Percentiles rank a stretch among this genome's conserved stretches.
Evolutionary conservation across 257 asterid genomes (phyloP).

Genomic region (Mentha longifolia): DNA sequence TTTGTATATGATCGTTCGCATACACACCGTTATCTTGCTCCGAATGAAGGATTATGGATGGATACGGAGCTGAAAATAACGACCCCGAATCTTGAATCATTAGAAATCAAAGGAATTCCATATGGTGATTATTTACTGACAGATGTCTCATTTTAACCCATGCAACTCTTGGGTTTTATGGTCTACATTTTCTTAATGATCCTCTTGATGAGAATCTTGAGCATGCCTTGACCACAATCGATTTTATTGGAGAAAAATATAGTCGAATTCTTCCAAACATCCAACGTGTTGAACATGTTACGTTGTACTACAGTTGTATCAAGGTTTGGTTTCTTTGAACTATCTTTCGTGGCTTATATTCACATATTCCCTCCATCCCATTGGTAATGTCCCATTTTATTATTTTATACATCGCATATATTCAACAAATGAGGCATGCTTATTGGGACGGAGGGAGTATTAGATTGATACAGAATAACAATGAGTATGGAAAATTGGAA

Average conservation of each 20-base stretch:
- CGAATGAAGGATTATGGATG: not conserved
- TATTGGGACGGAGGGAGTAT: not conserved
- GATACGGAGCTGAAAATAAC: not conserved
- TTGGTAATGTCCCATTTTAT: too few relatives aligned
- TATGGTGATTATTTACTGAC: not conserved
- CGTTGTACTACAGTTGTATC: not conserved
- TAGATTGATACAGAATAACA: not conserved
- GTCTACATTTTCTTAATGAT: not conserved
- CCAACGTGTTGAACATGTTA: not conserved
- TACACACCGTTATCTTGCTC: too few relatives aligned
- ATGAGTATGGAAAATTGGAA: not conserved
- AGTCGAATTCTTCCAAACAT: not conserved
- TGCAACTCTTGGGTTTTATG: not conserved
- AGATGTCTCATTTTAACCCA: not conserved
- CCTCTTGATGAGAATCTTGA: not conserved
- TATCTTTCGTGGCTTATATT: not conserved
- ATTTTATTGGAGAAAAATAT: not conserved
- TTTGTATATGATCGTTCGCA: too few relatives aligned
- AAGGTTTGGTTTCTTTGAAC: not conserved
- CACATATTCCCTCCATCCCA: too few relatives aligned
- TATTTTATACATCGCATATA: too few relatives aligned
- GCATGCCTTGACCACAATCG: not conserved
- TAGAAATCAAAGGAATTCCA: not conserved
- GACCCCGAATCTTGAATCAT: not conserved
- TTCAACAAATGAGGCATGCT: too few relatives aligned